Percentiles rank a stretch among this genome's conserved stretches.
phyloP scores from a whole-genome alignment of 306 rosid species.

The Cyclanthera cordifolia region DNA sequence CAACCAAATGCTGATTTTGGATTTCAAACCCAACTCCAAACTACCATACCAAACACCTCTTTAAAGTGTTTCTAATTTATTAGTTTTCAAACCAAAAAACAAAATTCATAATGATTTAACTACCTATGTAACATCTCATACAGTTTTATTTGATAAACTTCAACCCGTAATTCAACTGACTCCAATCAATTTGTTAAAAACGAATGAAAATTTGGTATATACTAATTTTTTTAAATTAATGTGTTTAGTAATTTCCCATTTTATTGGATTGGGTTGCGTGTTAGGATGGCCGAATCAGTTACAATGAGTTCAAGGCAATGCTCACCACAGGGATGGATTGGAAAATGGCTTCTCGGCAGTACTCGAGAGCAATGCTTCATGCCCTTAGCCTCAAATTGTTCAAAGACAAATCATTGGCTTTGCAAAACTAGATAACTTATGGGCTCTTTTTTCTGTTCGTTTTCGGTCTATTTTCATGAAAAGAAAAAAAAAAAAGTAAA shows the following conservation, averaged over 20 bases:
- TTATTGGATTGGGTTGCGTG: neutral
- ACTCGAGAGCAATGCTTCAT: slow-evolving; percentile 68
- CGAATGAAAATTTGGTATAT: too few relatives aligned
- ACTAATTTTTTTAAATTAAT: too few relatives aligned
- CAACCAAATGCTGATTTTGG: too few relatives aligned
- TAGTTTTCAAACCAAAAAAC: too few relatives aligned
- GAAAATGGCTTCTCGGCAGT: slow-evolving; percentile 92
- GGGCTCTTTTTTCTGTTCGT: neutral
- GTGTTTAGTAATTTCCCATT: too few relatives aligned
- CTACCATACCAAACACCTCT: too few relatives aligned
- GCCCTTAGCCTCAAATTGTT: slow-evolving; percentile 69
- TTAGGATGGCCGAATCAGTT: slow-evolving; percentile 81
- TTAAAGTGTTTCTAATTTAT: neutral
- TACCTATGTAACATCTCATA: too few relatives aligned
- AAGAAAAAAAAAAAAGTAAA: neutral
- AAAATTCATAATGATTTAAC: too few relatives aligned
- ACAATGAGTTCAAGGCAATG: slow-evolving; percentile 76
- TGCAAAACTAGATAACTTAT: slow-evolving; percentile 3
- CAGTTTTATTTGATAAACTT: too few relatives aligned
- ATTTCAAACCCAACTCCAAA: too few relatives aligned
- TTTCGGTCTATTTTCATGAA: neutral
- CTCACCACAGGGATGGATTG: slow-evolving; percentile 78
- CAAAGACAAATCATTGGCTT: slow-evolving; percentile 37
- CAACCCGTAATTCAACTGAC: too few relatives aligned
- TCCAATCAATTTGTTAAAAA: too few relatives aligned